Conservation (phyloP, 192 early-diverging fungal species). For the Geranomyces variabilis region DNA sequence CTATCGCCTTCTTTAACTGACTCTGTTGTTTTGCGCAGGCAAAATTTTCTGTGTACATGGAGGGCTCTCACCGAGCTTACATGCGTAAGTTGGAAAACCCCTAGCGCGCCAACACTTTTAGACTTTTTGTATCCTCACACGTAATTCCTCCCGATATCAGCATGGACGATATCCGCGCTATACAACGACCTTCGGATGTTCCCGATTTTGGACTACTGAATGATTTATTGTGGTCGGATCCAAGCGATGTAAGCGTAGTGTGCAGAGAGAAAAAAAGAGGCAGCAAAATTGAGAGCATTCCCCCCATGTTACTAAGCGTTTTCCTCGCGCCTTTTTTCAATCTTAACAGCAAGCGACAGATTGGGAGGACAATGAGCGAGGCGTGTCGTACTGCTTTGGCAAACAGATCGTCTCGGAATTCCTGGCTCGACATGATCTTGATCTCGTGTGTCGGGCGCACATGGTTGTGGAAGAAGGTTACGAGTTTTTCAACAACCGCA, state of each 20-base stretch:
- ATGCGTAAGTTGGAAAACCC: constrained; percentile 45
- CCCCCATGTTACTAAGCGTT: no score
- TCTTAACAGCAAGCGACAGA: constrained; percentile 47
- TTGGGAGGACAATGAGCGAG: constrained; percentile 94
- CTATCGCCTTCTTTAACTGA: no score
- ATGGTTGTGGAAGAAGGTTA: constrained; percentile 99
- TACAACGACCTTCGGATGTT: constrained; percentile 84
- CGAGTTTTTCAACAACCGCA: constrained; percentile 91
- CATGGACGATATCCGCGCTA: constrained; percentile 85
- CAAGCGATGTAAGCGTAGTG: constrained; percentile 69
- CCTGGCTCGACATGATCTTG: constrained; percentile 82
- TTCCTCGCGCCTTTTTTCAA: neutral
- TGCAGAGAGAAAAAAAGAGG: no score
- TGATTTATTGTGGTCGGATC: constrained; percentile 93
- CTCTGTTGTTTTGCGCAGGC: no score
- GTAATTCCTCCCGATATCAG: constrained; percentile 37
- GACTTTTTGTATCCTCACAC: neutral
- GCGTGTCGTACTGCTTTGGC: constrained; percentile 95
- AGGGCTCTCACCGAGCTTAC: constrained; percentile 75
- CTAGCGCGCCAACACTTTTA: no score
- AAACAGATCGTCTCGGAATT: constrained; percentile 83
- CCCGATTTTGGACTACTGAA: constrained; percentile 85
- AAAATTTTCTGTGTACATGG: constrained; percentile 95
- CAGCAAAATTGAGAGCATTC: no score
- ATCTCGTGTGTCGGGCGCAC: constrained; percentile 90